Percentiles rank a stretch among this genome's conserved stretches.
phyloP scores from a whole-genome alignment of 441 rosid genomes.

The Erysimum cheiri region DNA sequence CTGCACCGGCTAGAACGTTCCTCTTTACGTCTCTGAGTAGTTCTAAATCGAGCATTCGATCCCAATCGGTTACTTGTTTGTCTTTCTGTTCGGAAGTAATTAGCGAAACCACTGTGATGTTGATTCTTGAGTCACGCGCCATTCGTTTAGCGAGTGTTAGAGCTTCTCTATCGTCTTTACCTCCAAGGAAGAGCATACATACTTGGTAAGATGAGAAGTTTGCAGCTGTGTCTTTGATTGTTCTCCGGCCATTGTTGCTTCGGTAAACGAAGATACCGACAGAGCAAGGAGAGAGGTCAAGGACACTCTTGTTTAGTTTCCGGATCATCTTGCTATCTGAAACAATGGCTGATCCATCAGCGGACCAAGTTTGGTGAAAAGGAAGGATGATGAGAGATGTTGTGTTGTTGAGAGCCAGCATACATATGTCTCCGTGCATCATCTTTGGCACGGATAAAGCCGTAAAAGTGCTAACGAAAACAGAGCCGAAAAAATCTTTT shows the following conservation, averaged over 20 bases:
- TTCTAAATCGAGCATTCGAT: constrained; percentile 44
- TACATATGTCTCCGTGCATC: constrained; percentile 51
- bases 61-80: constrained; percentile 35
- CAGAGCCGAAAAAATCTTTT: constrained; percentile 32
- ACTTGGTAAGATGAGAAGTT: constrained; percentile 35
- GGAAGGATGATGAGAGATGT: constrained; percentile 48
- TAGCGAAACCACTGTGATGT: constrained; percentile 27
- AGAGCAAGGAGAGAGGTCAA: constrained; percentile 57
- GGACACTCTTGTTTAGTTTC: constrained; percentile 44
- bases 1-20: constrained; percentile 1
- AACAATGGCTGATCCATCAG: constrained; percentile 47
- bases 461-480: constrained; percentile 41
- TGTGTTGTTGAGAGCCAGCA: constrained; percentile 45
- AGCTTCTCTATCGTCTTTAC: constrained; percentile 48
- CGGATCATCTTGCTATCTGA: constrained; percentile 38
- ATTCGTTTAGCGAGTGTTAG: constrained; percentile 44
- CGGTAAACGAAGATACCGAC: constrained; percentile 52
- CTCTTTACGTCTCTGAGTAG: constrained; percentile 40
- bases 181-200: constrained; percentile 42
- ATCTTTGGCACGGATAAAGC: constrained; percentile 42
- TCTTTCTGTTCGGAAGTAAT: constrained; percentile 9
- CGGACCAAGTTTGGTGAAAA: constrained; percentile 48
- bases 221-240: constrained; percentile 37
- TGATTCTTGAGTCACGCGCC: constrained; percentile 38
- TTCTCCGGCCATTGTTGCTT: constrained; percentile 25